Percentiles rank a stretch among this genome's conserved stretches.
Conservation (phyloP, 805 yeast genomes). For the Yarrowia sp. region DNA sequence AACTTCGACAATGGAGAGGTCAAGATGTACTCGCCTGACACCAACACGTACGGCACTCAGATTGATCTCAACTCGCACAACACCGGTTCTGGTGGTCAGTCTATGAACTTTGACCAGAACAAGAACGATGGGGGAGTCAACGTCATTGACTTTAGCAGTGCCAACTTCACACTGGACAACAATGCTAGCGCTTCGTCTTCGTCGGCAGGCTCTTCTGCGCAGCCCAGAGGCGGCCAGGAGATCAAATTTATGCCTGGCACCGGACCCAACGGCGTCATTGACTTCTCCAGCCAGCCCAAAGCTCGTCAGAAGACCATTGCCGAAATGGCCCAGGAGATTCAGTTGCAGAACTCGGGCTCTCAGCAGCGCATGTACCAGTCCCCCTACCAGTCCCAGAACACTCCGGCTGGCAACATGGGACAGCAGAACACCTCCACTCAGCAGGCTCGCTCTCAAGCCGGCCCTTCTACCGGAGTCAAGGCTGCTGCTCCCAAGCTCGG, state of each 20-base stretch:
- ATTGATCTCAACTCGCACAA: conserved; percentile 28
- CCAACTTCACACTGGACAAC: conserved; percentile 35
- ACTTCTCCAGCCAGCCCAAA: conserved; percentile 40
- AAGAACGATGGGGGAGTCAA: conserved; percentile 34
- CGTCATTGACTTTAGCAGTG: conserved; percentile 29
- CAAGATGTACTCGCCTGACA: conserved; percentile 38
- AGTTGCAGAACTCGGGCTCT: conserved; percentile 43
- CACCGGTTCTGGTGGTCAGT: conserved; percentile 6
- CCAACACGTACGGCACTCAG: conserved; percentile 39
- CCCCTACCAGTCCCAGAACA: conserved; percentile 33
- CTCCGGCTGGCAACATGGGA: background rate
- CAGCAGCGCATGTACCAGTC: conserved; percentile 38
- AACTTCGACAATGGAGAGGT: conserved; percentile 34
- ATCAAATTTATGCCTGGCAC: conserved; percentile 37
- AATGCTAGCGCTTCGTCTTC: conserved; percentile 17
- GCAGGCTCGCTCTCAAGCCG: conserved; percentile 13
- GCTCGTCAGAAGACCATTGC: conserved; percentile 48
- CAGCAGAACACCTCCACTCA: conserved; percentile 20
- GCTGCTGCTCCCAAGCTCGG: conserved; percentile 38
- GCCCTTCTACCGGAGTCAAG: conserved; percentile 15
- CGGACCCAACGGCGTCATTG: conserved; percentile 31
- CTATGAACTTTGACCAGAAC: conserved; percentile 26
- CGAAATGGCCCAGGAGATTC: conserved; percentile 49
- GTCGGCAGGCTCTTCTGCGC: conserved; percentile 4
- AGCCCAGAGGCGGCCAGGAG: conserved; percentile 27